Evolutionary conservation across 2,329 filamentous ascomycete species (phyloP).

Genomic region (Pseudogymnoascus sp.): DNA sequence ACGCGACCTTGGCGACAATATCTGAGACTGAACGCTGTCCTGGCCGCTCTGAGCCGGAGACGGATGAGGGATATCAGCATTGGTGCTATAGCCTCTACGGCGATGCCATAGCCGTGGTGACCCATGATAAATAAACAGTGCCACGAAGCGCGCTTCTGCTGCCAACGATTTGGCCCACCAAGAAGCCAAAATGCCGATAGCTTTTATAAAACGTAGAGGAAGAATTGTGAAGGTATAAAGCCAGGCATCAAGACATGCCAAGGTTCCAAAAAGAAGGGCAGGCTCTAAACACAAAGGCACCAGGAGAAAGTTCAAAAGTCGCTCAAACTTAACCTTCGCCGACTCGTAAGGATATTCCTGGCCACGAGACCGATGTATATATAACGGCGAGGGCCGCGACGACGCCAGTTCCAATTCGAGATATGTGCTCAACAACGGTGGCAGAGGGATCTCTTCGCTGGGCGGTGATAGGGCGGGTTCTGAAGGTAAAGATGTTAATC

Average conservation of each 20-base stretch:
- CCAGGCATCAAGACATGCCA: slow-evolving; percentile 93
- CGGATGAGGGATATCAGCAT: slow-evolving; percentile 14
- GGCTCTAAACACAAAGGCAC: slow-evolving; percentile 76
- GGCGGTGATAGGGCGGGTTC: slow-evolving; percentile 32
- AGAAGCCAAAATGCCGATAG: slow-evolving; percentile 62
- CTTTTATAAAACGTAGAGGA: slow-evolving; percentile 78
- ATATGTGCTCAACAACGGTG: slow-evolving; percentile 59
- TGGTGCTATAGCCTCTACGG: slow-evolving; percentile 40
- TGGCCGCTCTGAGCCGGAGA: not conserved
- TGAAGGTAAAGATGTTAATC: slow-evolving; percentile 18
- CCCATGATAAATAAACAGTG: slow-evolving; percentile 70
- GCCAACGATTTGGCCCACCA: slow-evolving; percentile 70
- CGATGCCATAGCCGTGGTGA: slow-evolving; percentile 67
- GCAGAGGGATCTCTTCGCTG: slow-evolving; percentile 45
- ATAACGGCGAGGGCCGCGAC: slow-evolving; percentile 54
- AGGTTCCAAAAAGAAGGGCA: slow-evolving; percentile 75
- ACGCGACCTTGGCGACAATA: not conserved
- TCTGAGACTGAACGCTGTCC: not conserved
- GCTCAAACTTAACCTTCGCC: slow-evolving; percentile 82
- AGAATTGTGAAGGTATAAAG: slow-evolving; percentile 94
- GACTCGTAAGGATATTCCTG: slow-evolving; percentile 75
- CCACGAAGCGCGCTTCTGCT: slow-evolving; percentile 64
- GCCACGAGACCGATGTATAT: slow-evolving; percentile 51
- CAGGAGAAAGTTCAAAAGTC: slow-evolving; percentile 79
- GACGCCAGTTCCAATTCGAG: slow-evolving; percentile 57